These are phyloP conservation scores for Saccharomycopsis sp. DNA, from an alignment of 805 yeast species.

Conservation along the genomic window DNA sequence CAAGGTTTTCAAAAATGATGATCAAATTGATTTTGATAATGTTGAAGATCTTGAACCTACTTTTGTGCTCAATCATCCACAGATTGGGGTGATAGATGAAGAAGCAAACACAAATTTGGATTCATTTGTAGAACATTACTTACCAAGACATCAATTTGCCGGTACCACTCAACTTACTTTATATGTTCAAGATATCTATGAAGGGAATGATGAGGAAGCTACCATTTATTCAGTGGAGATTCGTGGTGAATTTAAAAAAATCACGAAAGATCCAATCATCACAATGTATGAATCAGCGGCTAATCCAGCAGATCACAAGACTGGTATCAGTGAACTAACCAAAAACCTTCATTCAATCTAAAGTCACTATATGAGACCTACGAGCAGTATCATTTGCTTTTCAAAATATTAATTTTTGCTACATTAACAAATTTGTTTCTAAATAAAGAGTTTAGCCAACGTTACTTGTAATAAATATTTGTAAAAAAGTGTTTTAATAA, in stretches of 20 bases:
- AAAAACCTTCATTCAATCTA: too few relatives aligned
- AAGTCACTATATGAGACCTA: too few relatives aligned
- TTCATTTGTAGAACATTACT: slow-evolving; percentile 68
- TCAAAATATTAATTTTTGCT: too few relatives aligned
- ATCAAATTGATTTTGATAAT: slow-evolving; percentile 62
- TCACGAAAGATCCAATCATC: slow-evolving; percentile 59
- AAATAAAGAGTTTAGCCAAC: too few relatives aligned
- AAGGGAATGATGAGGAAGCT: slow-evolving; percentile 47
- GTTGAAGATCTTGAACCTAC: slow-evolving; percentile 39
- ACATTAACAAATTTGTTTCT: too few relatives aligned
- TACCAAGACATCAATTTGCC: slow-evolving; percentile 67
- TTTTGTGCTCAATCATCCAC: slow-evolving; percentile 52
- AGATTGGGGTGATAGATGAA: slow-evolving; percentile 38
- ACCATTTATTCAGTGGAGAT: slow-evolving; percentile 63
- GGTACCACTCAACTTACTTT: slow-evolving; percentile 59
- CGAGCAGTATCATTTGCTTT: too few relatives aligned
- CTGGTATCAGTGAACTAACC: too few relatives aligned
- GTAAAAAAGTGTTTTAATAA: too few relatives aligned
- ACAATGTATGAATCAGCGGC: slow-evolving; percentile 86
- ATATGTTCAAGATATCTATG: slow-evolving; percentile 58
- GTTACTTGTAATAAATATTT: too few relatives aligned
- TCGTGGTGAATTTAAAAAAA: slow-evolving; percentile 56
- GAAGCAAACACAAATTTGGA: slow-evolving; percentile 27
- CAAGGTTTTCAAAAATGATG: slow-evolving; percentile 62
- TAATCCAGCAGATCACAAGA: slow-evolving; percentile 79